Evolutionary conservation across 73 alveolate genomes (phyloP).

Genomic region (Tetrahymena malaccensis): DNA sequence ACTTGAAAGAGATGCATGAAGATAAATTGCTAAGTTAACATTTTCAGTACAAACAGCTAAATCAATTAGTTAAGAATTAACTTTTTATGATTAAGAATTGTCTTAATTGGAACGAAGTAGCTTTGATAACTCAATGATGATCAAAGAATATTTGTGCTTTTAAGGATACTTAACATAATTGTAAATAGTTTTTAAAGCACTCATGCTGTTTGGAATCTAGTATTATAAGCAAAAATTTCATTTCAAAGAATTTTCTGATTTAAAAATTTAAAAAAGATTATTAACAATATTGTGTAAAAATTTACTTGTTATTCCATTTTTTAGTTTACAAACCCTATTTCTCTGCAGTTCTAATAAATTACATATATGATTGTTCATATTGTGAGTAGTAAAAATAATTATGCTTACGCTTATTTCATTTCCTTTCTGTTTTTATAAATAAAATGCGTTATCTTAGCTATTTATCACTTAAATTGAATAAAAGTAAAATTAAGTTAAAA

Average conservation of each 20-base stretch:
- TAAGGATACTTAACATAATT: background rate
- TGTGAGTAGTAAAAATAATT: background rate
- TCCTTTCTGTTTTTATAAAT: background rate
- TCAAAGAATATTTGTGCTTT: background rate
- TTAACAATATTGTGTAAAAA: background rate
- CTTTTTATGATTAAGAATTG: background rate
- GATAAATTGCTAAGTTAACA: background rate
- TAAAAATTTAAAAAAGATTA: background rate
- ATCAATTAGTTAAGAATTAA: background rate
- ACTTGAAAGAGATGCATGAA: background rate
- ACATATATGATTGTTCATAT: background rate
- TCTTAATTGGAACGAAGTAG: background rate
- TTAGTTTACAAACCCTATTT: background rate
- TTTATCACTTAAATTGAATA: background rate
- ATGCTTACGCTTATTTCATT: background rate
- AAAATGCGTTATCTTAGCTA: background rate
- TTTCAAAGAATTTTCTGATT: too few species aligned
- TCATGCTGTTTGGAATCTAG: background rate
- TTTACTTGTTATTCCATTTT: background rate
- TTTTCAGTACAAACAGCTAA: background rate
- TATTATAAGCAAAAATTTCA: too few species aligned
- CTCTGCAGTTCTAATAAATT: background rate
- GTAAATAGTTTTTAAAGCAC: background rate
- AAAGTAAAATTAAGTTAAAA: background rate
- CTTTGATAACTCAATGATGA: background rate